phyloP scores from a whole-genome alignment of 148 eudicot genomes.

The Fagopyrum homotropicum region DNA sequence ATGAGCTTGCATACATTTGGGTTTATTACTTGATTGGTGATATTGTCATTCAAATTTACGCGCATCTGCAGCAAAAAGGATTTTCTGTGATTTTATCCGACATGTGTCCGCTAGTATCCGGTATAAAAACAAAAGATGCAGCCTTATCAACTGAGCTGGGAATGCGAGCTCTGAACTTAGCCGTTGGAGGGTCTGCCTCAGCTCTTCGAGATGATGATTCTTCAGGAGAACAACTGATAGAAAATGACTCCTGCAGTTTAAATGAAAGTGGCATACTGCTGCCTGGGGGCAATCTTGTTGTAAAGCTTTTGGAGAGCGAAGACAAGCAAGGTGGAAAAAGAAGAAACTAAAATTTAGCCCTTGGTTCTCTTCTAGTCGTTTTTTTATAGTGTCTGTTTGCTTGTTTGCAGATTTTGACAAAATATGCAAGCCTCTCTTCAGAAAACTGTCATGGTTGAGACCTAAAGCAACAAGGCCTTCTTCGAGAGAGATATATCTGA shows the following conservation, averaged over 20 bases:
- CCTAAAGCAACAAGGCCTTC: conserved; percentile 92
- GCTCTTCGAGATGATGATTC: conserved; percentile 17
- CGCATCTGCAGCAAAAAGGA: conserved; percentile 56
- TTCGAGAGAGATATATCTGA: conserved; percentile 86
- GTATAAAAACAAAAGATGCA: conserved; percentile 78
- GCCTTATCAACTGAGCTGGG: conserved; percentile 86
- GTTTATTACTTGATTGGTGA: neutral
- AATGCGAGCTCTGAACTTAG: conserved; percentile 80
- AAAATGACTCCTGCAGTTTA: conserved; percentile 12
- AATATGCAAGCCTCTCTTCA: conserved; percentile 83
- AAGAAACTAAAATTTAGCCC: neutral
- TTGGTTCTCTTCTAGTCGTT: conserved; percentile 4
- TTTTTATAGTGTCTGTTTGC: conserved; percentile 10
- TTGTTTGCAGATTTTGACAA: conserved; percentile 49
- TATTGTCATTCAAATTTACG: neutral
- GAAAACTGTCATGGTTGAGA: conserved; percentile 72
- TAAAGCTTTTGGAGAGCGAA: conserved; percentile 86
- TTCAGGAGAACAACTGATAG: conserved; percentile 15
- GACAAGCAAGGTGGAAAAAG: conserved; percentile 50
- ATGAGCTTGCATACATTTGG: neutral
- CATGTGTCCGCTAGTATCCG: conserved; percentile 92
- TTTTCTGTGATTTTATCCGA: conserved; percentile 89
- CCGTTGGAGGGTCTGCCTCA: conserved; percentile 49
- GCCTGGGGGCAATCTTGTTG: conserved; percentile 71
- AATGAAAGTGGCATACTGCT: conserved; percentile 41